Evolutionary conservation across 257 asterid genomes (phyloP).

Genomic region (Agastache rugosa): DNA sequence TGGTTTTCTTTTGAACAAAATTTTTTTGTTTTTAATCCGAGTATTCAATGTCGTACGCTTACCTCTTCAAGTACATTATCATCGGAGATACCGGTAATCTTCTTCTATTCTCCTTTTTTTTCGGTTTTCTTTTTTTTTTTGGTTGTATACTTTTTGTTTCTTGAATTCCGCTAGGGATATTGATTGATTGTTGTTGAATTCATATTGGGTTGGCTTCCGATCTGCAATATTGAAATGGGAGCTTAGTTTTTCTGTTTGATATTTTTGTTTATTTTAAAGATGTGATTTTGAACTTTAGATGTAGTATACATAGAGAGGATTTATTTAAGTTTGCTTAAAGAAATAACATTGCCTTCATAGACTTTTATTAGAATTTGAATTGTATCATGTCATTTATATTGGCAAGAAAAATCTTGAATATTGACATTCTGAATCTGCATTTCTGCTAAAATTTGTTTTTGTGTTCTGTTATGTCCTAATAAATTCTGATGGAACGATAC

Average conservation of each 20-base stretch:
- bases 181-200: constrained; percentile 14
- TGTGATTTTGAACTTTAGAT: constrained; percentile 1
- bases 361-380: constrained; percentile 3
- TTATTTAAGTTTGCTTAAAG: neutral
- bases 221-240: constrained; percentile 3
- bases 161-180: neutral
- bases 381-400: constrained; percentile 1
- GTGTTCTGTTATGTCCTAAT: neutral
- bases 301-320: neutral
- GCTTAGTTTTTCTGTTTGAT: neutral
- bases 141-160: neutral
- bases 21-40: constrained; percentile 17
- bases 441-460: neutral
- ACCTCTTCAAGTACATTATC: constrained; percentile 77
- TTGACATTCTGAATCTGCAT: neutral
- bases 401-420: neutral
- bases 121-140: neutral
- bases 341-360: neutral
- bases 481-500: neutral
- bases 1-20: neutral
- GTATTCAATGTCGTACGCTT: constrained; percentile 62
- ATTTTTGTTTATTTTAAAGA: neutral
- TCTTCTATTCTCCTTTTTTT: neutral
- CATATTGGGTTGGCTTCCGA: neutral
- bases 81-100: constrained; percentile 68